phyloP scores from a whole-genome alignment of 2,329 filamentous ascomycete species.

The Neobulgaria alba region DNA sequence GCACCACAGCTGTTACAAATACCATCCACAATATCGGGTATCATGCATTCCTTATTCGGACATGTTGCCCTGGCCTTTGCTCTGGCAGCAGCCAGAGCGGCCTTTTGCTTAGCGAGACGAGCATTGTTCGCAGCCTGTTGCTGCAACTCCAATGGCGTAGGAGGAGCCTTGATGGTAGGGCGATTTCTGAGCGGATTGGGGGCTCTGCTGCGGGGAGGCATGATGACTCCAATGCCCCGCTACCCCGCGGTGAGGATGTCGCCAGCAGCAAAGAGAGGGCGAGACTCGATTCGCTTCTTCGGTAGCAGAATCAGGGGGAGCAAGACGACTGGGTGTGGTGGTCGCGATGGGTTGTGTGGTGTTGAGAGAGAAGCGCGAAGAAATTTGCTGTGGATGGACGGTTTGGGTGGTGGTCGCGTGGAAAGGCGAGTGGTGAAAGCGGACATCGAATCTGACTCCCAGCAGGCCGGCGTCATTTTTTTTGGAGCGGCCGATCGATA shows the following conservation, averaged over 20 bases:
- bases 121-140: neutral
- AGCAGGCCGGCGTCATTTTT: no score
- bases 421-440: neutral
- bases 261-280: no score
- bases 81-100: neutral
- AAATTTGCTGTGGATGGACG: no score
- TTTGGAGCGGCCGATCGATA: no score
- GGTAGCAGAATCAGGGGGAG: no score
- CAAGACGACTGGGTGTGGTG: no score
- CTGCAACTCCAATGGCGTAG: neutral
- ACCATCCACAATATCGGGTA: conserved; percentile 53
- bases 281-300: no score
- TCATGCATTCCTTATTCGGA: conserved; percentile 52
- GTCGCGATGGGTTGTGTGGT: neutral
- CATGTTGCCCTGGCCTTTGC: conserved; percentile 28
- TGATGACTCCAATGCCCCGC: neutral
- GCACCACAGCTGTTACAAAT: conserved; percentile 80
- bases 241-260: conserved; percentile 1
- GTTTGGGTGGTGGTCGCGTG: neutral
- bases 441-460: no score
- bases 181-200: neutral
- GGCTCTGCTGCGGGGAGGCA: neutral
- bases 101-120: neutral
- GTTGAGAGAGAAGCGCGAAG: no score
- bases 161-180: neutral